Percentiles rank a stretch among this genome's conserved stretches.
phyloP scores from a whole-genome alignment of 306 rosid genomes.

The Trichosanthes cucumerina region DNA sequence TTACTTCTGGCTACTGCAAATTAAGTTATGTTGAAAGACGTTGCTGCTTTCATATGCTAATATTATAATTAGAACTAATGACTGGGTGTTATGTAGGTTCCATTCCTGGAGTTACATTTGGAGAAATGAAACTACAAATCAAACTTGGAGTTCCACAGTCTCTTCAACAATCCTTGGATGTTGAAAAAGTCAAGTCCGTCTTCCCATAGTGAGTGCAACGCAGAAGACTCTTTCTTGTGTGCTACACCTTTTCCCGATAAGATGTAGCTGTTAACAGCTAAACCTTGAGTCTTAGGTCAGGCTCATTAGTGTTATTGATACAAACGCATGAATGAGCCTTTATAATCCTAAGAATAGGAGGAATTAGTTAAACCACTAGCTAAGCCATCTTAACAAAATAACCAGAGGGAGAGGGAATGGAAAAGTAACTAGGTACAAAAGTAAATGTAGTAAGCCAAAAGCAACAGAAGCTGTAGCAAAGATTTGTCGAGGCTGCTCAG shows the following conservation, averaged over 20 bases:
- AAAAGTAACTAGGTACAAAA: not conserved
- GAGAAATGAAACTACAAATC: slow-evolving; percentile 81
- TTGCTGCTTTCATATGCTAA: not conserved
- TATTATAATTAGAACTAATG: not conserved
- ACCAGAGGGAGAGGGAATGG: not conserved
- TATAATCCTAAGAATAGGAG: not conserved
- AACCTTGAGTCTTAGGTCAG: not conserved
- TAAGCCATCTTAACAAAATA: not conserved
- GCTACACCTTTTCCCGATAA: not conserved
- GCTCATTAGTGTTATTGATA: not conserved
- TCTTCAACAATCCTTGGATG: slow-evolving; percentile 65
- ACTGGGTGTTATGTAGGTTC: slow-evolving; percentile 39
- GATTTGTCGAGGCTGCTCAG: not conserved
- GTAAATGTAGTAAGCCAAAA: not conserved
- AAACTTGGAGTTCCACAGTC: slow-evolving; percentile 82
- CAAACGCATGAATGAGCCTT: not conserved
- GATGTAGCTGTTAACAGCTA: not conserved
- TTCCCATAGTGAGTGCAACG: slow-evolving; percentile 80
- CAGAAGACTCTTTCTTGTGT: not conserved
- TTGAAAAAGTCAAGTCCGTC: slow-evolving; percentile 76
- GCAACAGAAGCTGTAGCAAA: not conserved
- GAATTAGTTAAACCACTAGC: not conserved
- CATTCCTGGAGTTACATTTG: slow-evolving; percentile 82
- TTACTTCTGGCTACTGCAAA: not conserved
- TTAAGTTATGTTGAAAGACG: not conserved